Conservation (phyloP, 306 rosid species). For the Arachis hypogaea region DNA sequence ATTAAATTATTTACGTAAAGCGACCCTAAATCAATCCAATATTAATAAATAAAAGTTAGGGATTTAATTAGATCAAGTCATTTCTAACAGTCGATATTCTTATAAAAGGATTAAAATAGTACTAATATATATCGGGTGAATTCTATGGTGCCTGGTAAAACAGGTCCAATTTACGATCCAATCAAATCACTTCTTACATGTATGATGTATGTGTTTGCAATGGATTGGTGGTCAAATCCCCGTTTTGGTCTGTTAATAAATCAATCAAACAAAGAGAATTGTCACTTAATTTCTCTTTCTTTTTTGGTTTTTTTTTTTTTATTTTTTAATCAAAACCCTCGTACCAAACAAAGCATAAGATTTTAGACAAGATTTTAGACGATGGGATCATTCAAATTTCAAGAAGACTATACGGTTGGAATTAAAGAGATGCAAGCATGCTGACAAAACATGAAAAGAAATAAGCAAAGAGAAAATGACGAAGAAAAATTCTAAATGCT, state of each 20-base stretch:
- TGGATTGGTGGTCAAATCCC: not conserved
- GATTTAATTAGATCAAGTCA: too few relatives aligned
- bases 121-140: too few relatives aligned
- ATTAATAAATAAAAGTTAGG: too few relatives aligned
- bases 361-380: conserved; percentile 30
- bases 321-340: conserved; percentile 13
- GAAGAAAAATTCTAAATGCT: conserved; percentile 1
- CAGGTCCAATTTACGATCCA: not conserved
- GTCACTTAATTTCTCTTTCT: not conserved
- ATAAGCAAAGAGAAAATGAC: not conserved
- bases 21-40: too few relatives aligned
- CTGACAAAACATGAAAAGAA: conserved; percentile 12
- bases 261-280: conserved; percentile 2
- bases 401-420: conserved; percentile 25
- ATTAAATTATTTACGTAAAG: too few relatives aligned
- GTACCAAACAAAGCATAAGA: conserved; percentile 13
- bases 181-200: not conserved
- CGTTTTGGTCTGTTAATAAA: not conserved
- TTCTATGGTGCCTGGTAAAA: too few relatives aligned
- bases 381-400: not conserved
- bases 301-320: too few relatives aligned
- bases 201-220: not conserved
- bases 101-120: too few relatives aligned
- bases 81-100: too few relatives aligned
- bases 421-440: conserved; percentile 14